Percentiles rank a stretch among this genome's conserved stretches.
These are phyloP conservation scores for Pterocarpus macrocarpus DNA, from an alignment of 306 rosid genomes.

Conservation along the genomic window DNA sequence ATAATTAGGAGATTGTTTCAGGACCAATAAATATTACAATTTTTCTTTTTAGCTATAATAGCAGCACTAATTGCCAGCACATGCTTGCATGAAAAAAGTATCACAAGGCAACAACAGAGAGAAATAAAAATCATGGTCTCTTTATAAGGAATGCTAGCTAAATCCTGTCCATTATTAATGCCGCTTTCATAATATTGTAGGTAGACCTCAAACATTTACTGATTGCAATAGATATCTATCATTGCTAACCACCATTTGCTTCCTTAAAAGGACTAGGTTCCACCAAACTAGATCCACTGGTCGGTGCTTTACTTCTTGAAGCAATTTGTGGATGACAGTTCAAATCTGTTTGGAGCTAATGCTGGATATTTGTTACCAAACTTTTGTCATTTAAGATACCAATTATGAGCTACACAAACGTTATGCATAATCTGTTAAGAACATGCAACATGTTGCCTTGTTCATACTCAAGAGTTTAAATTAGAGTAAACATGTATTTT, in stretches of 20 bases:
- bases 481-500: background rate
- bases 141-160: constrained; percentile 55
- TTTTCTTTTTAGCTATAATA: constrained; percentile 54
- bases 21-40: constrained; percentile 17
- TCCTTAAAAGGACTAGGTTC: constrained; percentile 67
- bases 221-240: constrained; percentile 49
- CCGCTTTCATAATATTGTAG: constrained; percentile 56
- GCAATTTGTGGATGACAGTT: constrained; percentile 35
- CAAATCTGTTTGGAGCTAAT: constrained; percentile 26
- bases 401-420: background rate
- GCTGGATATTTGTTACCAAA: constrained; percentile 27
- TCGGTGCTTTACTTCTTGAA: constrained; percentile 62
- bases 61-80: constrained; percentile 70
- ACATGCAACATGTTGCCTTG: background rate
- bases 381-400: constrained; percentile 11
- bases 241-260: constrained; percentile 67
- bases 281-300: constrained; percentile 61
- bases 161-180: constrained; percentile 48
- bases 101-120: too few species aligned
- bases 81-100: constrained; percentile 72
- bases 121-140: constrained; percentile 43
- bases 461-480: background rate
- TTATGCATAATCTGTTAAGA: background rate
- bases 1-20: constrained; percentile 46
- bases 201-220: constrained; percentile 62